Conservation (phyloP, 2,329 filamentous ascomycete genomes). For the Neonectria coccinea region DNA sequence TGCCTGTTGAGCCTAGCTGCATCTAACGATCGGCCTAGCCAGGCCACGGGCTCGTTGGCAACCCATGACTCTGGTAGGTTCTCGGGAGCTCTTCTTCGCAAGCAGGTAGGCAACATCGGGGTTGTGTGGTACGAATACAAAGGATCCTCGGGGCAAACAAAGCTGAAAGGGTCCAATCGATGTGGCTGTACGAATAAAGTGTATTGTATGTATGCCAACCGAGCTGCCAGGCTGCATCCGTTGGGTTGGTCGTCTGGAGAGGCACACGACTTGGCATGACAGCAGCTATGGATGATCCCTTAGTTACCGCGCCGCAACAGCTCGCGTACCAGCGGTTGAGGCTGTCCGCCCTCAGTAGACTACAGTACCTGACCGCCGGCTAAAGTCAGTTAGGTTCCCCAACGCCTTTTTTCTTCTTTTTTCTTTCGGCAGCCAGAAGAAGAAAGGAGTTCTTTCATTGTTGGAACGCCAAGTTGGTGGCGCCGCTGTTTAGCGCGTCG, state of each 20-base stretch:
- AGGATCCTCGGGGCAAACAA: background rate
- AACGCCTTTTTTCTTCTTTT: background rate
- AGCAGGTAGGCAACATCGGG: background rate
- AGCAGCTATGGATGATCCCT: background rate
- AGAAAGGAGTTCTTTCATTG: constrained; percentile 12
- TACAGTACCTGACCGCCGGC: constrained; percentile 13
- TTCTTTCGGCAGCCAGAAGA: constrained; percentile 4
- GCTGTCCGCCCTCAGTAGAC: constrained; percentile 1
- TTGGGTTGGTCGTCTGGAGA: background rate
- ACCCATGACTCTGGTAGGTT: constrained; percentile 3
- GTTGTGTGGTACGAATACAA: background rate
- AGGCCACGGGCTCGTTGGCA: background rate
- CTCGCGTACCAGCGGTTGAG: constrained; percentile 7
- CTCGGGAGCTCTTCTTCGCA: background rate
- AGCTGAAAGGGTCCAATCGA: background rate
- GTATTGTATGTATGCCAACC: background rate
- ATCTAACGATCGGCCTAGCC: constrained; percentile 19
- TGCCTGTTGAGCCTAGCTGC: constrained; percentile 17
- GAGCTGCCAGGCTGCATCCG: constrained; percentile 6
- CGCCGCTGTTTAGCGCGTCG: constrained; percentile 29
- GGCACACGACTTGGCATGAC: constrained; percentile 12
- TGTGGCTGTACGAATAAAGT: background rate
- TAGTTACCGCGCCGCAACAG: constrained; percentile 13
- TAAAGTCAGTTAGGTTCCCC: constrained; percentile 20
- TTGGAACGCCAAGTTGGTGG: constrained; percentile 30